A percentile compares a stretch with the other conserved stretches of the same genome.
These are phyloP conservation scores for Stephania japonica DNA, from an alignment of 164 flowering plant species.

Conservation along the genomic window DNA sequence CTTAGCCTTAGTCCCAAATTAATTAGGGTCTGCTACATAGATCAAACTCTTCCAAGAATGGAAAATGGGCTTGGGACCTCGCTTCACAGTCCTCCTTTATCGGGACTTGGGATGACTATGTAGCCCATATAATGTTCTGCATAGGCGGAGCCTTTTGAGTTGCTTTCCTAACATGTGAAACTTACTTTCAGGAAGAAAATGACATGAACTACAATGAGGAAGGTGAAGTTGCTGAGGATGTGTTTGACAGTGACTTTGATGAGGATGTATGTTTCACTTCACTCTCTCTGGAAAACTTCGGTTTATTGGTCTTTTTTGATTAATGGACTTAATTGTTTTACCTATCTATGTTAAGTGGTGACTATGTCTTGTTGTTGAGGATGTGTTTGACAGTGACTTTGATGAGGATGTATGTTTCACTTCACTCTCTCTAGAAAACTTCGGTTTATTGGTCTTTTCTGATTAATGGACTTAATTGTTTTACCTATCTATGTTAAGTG, in stretches of 20 bases:
- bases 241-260: conserved; percentile 91
- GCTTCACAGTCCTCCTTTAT: no score
- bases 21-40: no score
- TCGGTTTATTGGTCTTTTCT: background rate
- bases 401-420: conserved; percentile 82
- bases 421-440: background rate
- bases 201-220: conserved; percentile 78
- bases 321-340: background rate
- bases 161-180: background rate
- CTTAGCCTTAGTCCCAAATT: no score
- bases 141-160: no score
- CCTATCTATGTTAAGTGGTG: background rate
- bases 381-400: conserved; percentile 95
- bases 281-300: background rate
- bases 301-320: background rate
- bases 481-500: background rate
- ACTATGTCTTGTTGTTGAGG: conserved; percentile 16
- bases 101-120: no score
- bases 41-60: no score
- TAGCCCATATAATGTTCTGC: no score
- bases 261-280: conserved; percentile 64
- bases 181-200: conserved; percentile 57
- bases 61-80: no score
- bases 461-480: background rate
- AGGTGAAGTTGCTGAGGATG: conserved; percentile 71